These are phyloP conservation scores for Stylonectria norvegica DNA, from an alignment of 2,329 filamentous ascomycete species.

Conservation along the genomic window DNA sequence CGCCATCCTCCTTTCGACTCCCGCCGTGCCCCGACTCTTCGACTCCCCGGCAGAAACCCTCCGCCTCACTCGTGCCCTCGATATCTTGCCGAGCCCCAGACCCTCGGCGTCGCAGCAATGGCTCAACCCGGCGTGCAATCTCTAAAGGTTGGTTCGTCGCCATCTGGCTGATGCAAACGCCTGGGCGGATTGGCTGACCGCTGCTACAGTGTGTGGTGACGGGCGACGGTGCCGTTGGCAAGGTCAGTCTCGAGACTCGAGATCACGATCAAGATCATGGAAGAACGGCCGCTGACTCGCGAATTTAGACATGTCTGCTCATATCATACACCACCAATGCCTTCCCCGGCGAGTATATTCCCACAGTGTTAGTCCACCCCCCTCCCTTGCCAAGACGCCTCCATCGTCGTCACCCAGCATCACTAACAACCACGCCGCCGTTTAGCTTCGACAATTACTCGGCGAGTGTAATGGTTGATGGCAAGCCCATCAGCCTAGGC, in stretches of 20 bases:
- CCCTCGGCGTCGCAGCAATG: constrained; percentile 45
- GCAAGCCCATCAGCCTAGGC: constrained; percentile 93
- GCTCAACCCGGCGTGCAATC: constrained; percentile 83
- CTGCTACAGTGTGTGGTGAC: constrained; percentile 85
- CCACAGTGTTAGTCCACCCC: constrained; percentile 74
- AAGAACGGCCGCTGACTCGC: constrained; percentile 27
- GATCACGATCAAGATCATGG: constrained; percentile 1
- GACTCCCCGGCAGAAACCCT: constrained; percentile 2
- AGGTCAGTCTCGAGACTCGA: constrained; percentile 61
- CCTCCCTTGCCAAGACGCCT: constrained; percentile 12
- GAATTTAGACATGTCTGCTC: constrained; percentile 88
- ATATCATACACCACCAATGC: constrained; percentile 99
- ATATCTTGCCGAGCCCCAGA: constrained; percentile 1
- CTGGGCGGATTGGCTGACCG: constrained; percentile 28
- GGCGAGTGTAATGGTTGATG: constrained; percentile 97
- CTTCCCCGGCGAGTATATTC: constrained; percentile 99
- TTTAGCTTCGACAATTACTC: constrained; percentile 96
- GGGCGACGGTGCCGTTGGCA: constrained; percentile 98
- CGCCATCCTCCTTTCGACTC: constrained; percentile 9
- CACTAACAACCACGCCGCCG: constrained; percentile 14
- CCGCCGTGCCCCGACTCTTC: constrained; percentile 8
- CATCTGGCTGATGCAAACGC: constrained; percentile 17
- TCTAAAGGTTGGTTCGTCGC: constrained; percentile 66
- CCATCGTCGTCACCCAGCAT: constrained; percentile 1
- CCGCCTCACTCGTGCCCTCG: neutral